Conservation (phyloP, 2,329 filamentous ascomycete genomes). For the Acarospora socialis region DNA sequence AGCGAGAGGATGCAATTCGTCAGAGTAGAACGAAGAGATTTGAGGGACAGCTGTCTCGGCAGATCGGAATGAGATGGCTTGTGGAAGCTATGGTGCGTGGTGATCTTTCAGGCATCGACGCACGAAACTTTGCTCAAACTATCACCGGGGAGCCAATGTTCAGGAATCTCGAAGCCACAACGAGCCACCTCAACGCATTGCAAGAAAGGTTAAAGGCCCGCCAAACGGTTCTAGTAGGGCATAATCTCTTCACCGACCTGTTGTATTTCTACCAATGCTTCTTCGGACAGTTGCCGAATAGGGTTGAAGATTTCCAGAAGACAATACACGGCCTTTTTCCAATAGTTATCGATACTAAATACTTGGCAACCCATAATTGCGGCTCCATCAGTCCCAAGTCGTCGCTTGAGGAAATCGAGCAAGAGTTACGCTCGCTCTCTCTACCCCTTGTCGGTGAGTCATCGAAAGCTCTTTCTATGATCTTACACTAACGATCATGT, state of each 20-base stretch:
- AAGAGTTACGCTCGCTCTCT: slow-evolving; percentile 25
- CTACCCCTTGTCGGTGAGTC: slow-evolving; percentile 25
- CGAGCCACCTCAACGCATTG: slow-evolving; percentile 19
- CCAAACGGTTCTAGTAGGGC: slow-evolving; percentile 42
- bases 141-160: background rate
- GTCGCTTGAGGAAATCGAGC: slow-evolving; percentile 36
- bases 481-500: slow-evolving; percentile 13
- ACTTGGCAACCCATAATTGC: slow-evolving; percentile 43
- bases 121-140: slow-evolving; percentile 16
- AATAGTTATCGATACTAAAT: slow-evolving; percentile 47
- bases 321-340: slow-evolving; percentile 41
- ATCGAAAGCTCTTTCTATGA: slow-evolving; percentile 11
- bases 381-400: slow-evolving; percentile 34
- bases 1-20: slow-evolving; percentile 21
- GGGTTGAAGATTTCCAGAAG: slow-evolving; percentile 38
- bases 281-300: slow-evolving; percentile 42
- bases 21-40: slow-evolving; percentile 18
- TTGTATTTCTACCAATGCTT: slow-evolving; percentile 48
- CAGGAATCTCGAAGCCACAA: background rate
- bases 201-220: slow-evolving; percentile 30
- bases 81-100: slow-evolving; percentile 31
- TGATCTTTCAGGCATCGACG: slow-evolving; percentile 24
- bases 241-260: slow-evolving; percentile 49
- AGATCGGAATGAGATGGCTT: slow-evolving; percentile 33
- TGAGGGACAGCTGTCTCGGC: slow-evolving; percentile 20